Evolutionary conservation across 768 basidiomycete genomes (phyloP).

Genomic region (Tylopilus cervinicoccineus): DNA sequence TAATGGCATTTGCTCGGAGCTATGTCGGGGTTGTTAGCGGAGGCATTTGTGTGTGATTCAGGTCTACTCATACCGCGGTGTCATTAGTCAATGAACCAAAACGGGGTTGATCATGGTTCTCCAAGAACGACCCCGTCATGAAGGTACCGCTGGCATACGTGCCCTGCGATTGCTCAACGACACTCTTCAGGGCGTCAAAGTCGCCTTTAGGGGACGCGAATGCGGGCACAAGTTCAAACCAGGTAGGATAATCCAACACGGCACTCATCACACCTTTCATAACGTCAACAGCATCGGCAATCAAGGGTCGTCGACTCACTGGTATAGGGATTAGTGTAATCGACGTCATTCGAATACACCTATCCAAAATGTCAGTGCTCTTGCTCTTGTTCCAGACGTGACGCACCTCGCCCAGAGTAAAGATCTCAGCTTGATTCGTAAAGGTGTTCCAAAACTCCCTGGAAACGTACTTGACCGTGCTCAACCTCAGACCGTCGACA

Average conservation of each 20-base stretch:
- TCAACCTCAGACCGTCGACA: constrained; percentile 55
- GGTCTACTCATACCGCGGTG: constrained; percentile 30
- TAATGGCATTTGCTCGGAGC: constrained; percentile 45
- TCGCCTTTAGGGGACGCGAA: constrained; percentile 35
- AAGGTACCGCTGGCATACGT: constrained; percentile 39
- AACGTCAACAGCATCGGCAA: not conserved
- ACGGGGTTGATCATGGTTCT: constrained; percentile 54
- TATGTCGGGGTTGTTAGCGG: constrained; percentile 11
- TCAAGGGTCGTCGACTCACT: constrained; percentile 24
- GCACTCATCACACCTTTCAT: constrained; percentile 38
- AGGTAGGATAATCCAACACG: constrained; percentile 49
- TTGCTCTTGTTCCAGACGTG: constrained; percentile 27
- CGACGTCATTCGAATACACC: constrained; percentile 41
- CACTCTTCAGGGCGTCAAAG: constrained; percentile 28
- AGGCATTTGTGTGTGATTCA: no score
- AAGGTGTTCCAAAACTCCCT: constrained; percentile 55
- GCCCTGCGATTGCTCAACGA: constrained; percentile 30
- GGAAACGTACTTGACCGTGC: constrained; percentile 55
- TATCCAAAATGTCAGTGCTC: constrained; percentile 8
- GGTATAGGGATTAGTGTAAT: constrained; percentile 39
- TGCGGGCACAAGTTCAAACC: constrained; percentile 39
- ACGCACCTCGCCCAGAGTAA: constrained; percentile 48
- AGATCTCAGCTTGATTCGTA: constrained; percentile 44
- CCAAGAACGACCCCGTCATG: constrained; percentile 45
- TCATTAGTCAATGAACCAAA: constrained; percentile 43